Base-by-base conservation (phyloP, 169 alveolate genomes). In the Eimeria maxima region DNA sequence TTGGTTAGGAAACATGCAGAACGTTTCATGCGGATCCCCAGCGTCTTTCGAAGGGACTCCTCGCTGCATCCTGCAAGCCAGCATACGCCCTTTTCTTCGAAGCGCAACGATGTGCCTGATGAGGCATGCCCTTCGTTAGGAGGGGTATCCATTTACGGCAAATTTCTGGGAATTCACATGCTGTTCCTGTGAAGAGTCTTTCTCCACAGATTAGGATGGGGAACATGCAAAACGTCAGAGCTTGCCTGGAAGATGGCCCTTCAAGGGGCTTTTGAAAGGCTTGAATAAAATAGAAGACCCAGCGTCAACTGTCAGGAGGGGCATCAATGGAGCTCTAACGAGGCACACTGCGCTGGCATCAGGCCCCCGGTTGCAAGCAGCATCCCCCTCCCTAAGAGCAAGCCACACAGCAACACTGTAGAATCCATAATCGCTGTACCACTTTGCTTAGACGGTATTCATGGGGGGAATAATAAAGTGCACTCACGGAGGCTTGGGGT, bases 201-300 rank as follows among this genome's bases (percentile, higher is more conserved):
- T 14, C 50, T 14, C 50, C 55, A 33, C 44, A 16, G 50, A 55
- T 38, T 18, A 29, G 29, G 80, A 16, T 14, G 53, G 29, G 3
- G 33, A 44, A 27, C 5, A n/a, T 0, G 22, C 69, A 20, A 47
- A 29, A 11, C 69, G 11, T 80, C 45, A 2, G 16, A 74, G 55
- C 97, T 69, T 69, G 95, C 98, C 98, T 88, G 98, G 98, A 57
- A 73, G 76, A 53, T 97, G 98, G 0, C 98, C 98, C 84, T 96
- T 97, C 50, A 97, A 87, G 11, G 98, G 98, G 78, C 98, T 97
- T 65, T 97, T 97, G 96, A 97, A 97, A 24, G 98, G 98, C 55
- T 95, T 95, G 93, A 97, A 96, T n/a, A 95, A 69, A 44, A 97
- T 96, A 11, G 96, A 95, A 45, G 98, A 97, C 80, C 98, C 98